A percentile compares a stretch with the other conserved stretches of the same genome.
These are phyloP conservation scores for Russula foetens DNA, from an alignment of 768 basidiomycete species.

Conservation along the genomic window DNA sequence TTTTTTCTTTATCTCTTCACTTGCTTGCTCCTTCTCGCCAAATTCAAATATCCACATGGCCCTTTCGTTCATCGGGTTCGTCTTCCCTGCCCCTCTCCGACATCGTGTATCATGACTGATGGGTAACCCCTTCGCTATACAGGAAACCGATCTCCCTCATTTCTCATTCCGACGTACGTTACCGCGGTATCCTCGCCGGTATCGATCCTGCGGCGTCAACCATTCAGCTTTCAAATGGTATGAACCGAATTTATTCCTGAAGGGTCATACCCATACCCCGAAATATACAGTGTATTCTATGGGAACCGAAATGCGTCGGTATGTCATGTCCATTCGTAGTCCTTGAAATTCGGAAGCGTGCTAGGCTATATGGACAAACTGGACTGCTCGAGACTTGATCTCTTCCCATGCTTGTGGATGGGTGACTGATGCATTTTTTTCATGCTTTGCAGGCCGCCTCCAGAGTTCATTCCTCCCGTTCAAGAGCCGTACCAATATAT, in stretches of 20 bases:
- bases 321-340: constrained; percentile 25
- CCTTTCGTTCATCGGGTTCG: constrained; percentile 21
- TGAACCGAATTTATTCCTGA: constrained; percentile 14
- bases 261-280: background rate
- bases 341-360: constrained; percentile 30
- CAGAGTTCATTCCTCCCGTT: constrained; percentile 77
- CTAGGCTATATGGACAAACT: constrained; percentile 24
- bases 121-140: constrained; percentile 2
- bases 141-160: constrained; percentile 87
- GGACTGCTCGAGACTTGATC: constrained; percentile 36
- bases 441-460: constrained; percentile 43
- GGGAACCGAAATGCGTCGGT: constrained; percentile 83
- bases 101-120: background rate
- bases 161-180: constrained; percentile 86
- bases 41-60: constrained; percentile 15
- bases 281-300: constrained; percentile 59
- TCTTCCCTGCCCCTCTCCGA: background rate
- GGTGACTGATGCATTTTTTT: constrained; percentile 25
- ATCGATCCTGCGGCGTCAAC: constrained; percentile 83
- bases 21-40: background rate
- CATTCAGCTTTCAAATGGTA: constrained; percentile 83
- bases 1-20: background rate
- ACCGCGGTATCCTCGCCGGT: constrained; percentile 79
- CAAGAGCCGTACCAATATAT: constrained; percentile 84
- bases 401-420: background rate